phyloP scores from a whole-genome alignment of 1,284 basidiomycete genomes.

The Pseudozyma thailandica region DNA sequence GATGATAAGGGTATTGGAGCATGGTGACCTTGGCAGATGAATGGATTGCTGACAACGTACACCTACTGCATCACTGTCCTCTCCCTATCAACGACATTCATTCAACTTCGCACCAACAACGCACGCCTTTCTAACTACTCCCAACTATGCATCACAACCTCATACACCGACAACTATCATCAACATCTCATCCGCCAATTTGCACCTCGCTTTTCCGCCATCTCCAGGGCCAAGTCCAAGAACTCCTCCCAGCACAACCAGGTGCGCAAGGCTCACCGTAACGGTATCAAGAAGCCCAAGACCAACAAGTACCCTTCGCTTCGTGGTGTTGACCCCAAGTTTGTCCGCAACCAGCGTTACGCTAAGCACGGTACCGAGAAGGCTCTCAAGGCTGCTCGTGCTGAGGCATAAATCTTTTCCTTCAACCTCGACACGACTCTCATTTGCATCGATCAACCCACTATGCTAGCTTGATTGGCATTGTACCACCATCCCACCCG shows the following conservation, averaged over 20 bases:
- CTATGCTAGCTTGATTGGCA: neutral
- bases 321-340: constrained; percentile 92
- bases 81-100: too few species aligned
- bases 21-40: too few species aligned
- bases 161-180: too few species aligned
- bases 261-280: constrained; percentile 91
- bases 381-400: constrained; percentile 61
- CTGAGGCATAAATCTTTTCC: constrained; percentile 37
- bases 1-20: too few species aligned
- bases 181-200: neutral
- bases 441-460: neutral
- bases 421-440: constrained; percentile 1
- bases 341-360: constrained; percentile 84
- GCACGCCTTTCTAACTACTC: too few species aligned
- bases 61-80: too few species aligned
- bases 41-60: too few species aligned
- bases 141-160: too few species aligned
- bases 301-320: constrained; percentile 82
- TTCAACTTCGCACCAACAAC: too few species aligned
- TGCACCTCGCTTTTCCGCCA: neutral
- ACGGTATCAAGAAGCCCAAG: constrained; percentile 74
- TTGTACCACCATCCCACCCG: constrained; percentile 18
- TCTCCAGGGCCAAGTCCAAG: constrained; percentile 65
- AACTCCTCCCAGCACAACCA: constrained; percentile 66
- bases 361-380: constrained; percentile 82